Conservation (phyloP, 2,329 filamentous ascomycete species). For the Phialemonium atrogriseum region DNA sequence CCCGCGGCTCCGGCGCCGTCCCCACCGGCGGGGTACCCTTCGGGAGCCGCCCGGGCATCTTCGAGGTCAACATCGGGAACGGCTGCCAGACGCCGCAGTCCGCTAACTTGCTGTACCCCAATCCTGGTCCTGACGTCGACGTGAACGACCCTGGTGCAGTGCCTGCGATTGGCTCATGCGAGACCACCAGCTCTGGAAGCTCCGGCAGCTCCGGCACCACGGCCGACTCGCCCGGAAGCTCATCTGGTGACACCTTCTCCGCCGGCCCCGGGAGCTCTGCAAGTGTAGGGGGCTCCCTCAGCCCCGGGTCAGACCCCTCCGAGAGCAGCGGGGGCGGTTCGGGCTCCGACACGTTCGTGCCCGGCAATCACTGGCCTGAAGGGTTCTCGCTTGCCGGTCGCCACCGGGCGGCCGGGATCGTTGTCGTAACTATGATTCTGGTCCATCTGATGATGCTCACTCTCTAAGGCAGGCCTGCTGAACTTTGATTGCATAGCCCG, state of each 20-base stretch:
- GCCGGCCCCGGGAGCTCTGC: background rate
- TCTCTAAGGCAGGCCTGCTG: too few species aligned
- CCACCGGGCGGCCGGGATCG: too few species aligned
- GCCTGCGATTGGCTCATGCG: slow-evolving; percentile 5
- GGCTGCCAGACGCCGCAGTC: slow-evolving; percentile 6
- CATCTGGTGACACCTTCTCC: background rate
- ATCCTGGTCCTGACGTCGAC: slow-evolving; percentile 15
- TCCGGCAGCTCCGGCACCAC: slow-evolving; percentile 11
- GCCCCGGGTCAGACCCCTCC: background rate
- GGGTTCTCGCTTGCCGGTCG: too few species aligned
- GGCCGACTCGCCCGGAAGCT: background rate
- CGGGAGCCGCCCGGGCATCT: slow-evolving; percentile 2
- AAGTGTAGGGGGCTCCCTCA: background rate
- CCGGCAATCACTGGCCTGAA: background rate
- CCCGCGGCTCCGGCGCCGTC: too few species aligned
- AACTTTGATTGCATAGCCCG: too few species aligned
- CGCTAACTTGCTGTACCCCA: slow-evolving; percentile 12
- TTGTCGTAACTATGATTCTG: too few species aligned
- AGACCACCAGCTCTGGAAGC: background rate
- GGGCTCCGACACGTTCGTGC: background rate
- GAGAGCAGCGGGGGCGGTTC: background rate
- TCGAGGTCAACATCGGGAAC: slow-evolving; percentile 10
- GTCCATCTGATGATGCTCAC: too few species aligned
- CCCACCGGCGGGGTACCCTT: slow-evolving; percentile 9
- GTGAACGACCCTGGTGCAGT: slow-evolving; percentile 11